Base-by-base conservation (phyloP, 306 rosid species). In the Fragaria nilgerrensis region DNA sequence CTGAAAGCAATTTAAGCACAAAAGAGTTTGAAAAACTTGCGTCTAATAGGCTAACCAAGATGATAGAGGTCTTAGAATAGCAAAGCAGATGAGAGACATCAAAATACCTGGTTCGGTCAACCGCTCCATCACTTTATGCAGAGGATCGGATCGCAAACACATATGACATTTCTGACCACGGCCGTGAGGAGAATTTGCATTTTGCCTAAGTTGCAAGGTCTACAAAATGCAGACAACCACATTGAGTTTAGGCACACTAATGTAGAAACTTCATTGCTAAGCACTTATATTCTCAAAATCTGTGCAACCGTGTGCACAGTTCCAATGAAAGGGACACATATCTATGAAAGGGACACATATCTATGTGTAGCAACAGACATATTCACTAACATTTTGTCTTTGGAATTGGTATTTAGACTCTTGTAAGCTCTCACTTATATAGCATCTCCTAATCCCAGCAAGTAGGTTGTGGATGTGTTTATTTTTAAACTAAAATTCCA, bases 61-160 rank as follows among this genome's bases (percentile, higher is more conserved):
- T 5, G 68, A 62, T 62, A 5, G 22, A 2, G 16, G 34, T 9
- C 25, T 55, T 70, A 25, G 61, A 44, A 43, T 27, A 52, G 34
- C 5, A 5, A 22, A 23, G 32, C 3, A 27, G 43, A 55, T 41
- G 23, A 12, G 36, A 19, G 2, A 19, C 75, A 58, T 70, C 76
- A 82, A 78, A 52, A 50, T 87, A 92, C 97, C 96, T 20, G 96
- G 96, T 73, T 48, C 80, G 15, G 96, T 86, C 89, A 92, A 85
- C 76, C 93, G 90, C 64, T 88, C 93, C 89, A 92, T 87, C 75
- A 92, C 97, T 85, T 86, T 86, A 76, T 88, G 88, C 88, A 92
- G 82, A 22, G 93, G 78, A 78, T 92, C 97, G 63, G 96, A 88
- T 81, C 87, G 88, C 88, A 92, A 80, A 85, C 97, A 90, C 97